These are phyloP conservation scores for Eucommia ulmoides DNA, from an alignment of 257 asterid genomes.

Conservation along the genomic window DNA sequence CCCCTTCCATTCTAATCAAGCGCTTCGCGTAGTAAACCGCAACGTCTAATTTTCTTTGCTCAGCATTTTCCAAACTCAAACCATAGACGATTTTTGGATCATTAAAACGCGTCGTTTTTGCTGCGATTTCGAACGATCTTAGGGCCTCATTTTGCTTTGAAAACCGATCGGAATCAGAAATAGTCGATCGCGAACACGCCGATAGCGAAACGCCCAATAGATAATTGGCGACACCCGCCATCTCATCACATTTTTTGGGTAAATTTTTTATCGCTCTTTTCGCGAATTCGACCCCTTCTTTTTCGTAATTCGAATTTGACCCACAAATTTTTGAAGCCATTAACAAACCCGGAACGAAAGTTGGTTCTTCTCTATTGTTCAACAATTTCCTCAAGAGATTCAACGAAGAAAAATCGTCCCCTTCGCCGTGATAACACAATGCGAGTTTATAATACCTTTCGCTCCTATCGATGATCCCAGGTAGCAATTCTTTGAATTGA, in stretches of 20 bases:
- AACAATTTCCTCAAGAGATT: neutral
- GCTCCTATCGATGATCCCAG: neutral
- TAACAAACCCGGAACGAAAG: neutral
- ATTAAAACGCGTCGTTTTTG: constrained; percentile 34
- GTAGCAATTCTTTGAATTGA: neutral
- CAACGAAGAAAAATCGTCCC: neutral
- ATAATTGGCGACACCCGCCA: constrained; percentile 52
- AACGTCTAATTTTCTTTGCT: constrained; percentile 79
- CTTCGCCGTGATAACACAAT: neutral
- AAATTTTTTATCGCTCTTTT: neutral
- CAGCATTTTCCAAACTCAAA: constrained; percentile 67
- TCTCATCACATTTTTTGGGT: constrained; percentile 7
- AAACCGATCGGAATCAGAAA: constrained; percentile 36
- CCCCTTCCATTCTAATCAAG: constrained; percentile 56
- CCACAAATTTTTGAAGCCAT: neutral
- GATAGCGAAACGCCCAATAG: constrained; percentile 61
- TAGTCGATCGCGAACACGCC: constrained; percentile 26
- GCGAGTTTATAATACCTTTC: neutral
- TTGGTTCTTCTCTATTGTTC: neutral
- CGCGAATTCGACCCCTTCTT: neutral
- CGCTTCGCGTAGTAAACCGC: constrained; percentile 49
- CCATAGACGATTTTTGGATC: constrained; percentile 50
- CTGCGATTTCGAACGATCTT: constrained; percentile 54
- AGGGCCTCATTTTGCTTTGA: constrained; percentile 52
- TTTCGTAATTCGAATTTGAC: neutral